A percentile compares a stretch with the other conserved stretches of the same genome.
Conservation (phyloP, 2,329 filamentous ascomycete genomes). For the Neofusicoccum kwambonambiense region DNA sequence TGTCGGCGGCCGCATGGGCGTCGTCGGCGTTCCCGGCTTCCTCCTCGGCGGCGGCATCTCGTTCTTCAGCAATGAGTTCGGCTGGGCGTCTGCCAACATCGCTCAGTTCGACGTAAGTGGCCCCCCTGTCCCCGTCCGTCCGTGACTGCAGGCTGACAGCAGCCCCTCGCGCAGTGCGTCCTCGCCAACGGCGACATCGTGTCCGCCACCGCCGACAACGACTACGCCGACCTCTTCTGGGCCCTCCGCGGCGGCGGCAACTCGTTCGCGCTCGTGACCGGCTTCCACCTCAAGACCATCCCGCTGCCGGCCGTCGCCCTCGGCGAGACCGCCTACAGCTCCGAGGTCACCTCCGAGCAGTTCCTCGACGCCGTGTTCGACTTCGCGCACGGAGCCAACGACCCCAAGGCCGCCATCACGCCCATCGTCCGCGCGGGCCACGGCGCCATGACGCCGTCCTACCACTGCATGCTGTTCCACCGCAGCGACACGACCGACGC, state of each 20-base stretch:
- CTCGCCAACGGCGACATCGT: constrained; percentile 27
- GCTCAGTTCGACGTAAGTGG: not conserved
- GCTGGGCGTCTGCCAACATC: constrained; percentile 21
- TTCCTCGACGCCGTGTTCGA: constrained; percentile 22
- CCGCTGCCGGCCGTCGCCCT: constrained; percentile 23
- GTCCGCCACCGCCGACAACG: constrained; percentile 24
- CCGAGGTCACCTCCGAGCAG: constrained; percentile 2
- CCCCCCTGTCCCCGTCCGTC: not conserved
- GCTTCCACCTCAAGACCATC: constrained; percentile 25
- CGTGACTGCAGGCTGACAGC: not conserved
- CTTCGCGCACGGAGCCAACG: constrained; percentile 22
- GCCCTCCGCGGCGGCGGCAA: constrained; percentile 29
- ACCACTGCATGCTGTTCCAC: constrained; percentile 25
- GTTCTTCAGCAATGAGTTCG: constrained; percentile 24
- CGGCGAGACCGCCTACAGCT: constrained; percentile 23
- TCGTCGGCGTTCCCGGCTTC: constrained; percentile 31
- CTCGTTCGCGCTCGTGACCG: constrained; percentile 29
- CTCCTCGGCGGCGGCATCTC: constrained; percentile 29
- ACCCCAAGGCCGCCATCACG: constrained; percentile 20
- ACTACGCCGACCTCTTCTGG: constrained; percentile 34
- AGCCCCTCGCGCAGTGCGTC: constrained; percentile 23
- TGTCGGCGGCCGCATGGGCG: constrained; percentile 20
- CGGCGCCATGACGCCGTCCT: constrained; percentile 20
- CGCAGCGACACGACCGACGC: constrained; percentile 21
- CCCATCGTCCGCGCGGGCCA: constrained; percentile 24